Base-by-base conservation (phyloP, 2,329 filamentous ascomycete species). In the Aspergillus sp. region DNA sequence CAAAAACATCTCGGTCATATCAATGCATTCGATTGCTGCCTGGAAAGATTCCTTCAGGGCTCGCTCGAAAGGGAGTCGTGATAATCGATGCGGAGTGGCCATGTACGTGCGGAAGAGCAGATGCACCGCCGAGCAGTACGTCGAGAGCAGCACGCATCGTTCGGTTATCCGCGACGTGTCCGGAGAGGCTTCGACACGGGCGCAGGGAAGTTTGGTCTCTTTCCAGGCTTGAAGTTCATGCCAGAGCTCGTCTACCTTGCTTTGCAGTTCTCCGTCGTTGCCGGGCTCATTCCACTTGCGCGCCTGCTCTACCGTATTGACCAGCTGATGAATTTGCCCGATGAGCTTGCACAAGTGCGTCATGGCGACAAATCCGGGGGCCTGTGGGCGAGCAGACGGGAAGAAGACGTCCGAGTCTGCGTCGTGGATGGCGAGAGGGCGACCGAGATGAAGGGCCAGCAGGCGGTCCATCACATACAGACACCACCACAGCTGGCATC, bases 401-500 rank as follows among this genome's bases (percentile, higher is more conserved):
- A 52, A 52, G 29, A 46, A 31, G 11, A 52, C 49, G 34, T 52
- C 49, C 14, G 49, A 52, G 34, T 52, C 49, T 23, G 32, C 20
- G 49, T 52, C 49, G 34, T 52, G 31, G 43, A 52, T 47, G 20
- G 49, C 49, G 7, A 52, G 19, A 2, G 49, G 43, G n/a, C 49
- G 49, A 2, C 49, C 49, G 17, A 52, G 43, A 32, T 52, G 49
- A 5, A 52, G 43, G 6, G 49, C 16, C 3, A 52, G 32, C 43
- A 52, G 49, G 4, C 42, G 34, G 19, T 52, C 49, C 49, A 52
- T 46, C 13, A 52, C 49, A 14, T 52, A 52, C 32, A 52, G 34
- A 21, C 49, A 52, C 49, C 49, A 52, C 49, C 49, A 52, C n/a
- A 52, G 49, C 23, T 52, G 49, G 17, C 49, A 52, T n/a, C 49